These are phyloP conservation scores for Dillenia turbinata DNA, from an alignment of 164 flowering plant genomes.

Conservation along the genomic window DNA sequence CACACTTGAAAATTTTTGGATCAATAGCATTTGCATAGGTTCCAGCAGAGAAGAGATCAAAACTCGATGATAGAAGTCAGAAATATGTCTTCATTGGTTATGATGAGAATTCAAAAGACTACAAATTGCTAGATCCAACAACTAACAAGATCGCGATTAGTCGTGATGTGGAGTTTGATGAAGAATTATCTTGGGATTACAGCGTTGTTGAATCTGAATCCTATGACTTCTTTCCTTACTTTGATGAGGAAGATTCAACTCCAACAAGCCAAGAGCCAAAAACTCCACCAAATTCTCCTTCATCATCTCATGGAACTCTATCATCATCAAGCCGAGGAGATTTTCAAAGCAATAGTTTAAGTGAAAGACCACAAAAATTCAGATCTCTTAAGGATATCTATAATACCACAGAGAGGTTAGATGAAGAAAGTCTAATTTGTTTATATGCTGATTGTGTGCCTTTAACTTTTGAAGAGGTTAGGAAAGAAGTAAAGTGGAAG, in stretches of 20 bases:
- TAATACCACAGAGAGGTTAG: neutral
- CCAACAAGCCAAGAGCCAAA: no score
- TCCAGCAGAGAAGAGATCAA: neutral
- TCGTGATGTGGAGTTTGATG: slow-evolving; percentile 6
- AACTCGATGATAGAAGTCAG: slow-evolving; percentile 1
- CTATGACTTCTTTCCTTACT: no score
- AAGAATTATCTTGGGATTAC: neutral
- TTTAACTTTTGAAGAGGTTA: neutral
- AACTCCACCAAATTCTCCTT: no score
- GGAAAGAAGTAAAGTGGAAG: neutral
- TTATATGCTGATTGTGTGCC: neutral
- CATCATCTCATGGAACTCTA: no score
- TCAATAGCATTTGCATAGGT: neutral
- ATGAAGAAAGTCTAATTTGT: neutral
- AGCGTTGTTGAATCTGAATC: neutral
- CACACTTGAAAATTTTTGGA: neutral
- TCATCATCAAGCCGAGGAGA: no score
- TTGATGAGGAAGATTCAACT: neutral
- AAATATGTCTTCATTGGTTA: neutral
- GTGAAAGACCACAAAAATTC: no score
- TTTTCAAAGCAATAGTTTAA: no score
- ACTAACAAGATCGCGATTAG: neutral
- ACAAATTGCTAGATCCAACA: neutral
- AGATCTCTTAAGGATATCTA: no score
- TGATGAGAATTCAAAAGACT: neutral